Evolutionary conservation across 1,284 basidiomycete species (phyloP).

Genomic region (Flammula alnicola): DNA sequence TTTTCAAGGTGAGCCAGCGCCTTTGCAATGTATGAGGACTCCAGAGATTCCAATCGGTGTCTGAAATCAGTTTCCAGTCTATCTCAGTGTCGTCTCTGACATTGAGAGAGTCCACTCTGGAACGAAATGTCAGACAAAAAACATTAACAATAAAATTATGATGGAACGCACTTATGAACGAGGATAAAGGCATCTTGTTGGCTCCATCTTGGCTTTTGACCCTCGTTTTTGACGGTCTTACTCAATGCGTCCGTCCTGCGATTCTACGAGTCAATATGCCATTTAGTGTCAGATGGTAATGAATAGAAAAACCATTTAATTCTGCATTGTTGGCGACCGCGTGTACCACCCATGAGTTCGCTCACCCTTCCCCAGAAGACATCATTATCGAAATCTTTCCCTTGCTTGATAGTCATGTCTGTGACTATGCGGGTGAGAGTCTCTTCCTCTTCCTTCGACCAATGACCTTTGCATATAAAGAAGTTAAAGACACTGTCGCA

Average conservation of each 20-base stretch:
- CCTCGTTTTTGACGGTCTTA: constrained; percentile 71
- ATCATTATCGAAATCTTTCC: constrained; percentile 73
- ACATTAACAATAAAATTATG: constrained; percentile 2
- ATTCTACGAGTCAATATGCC: constrained; percentile 4
- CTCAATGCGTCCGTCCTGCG: constrained; percentile 75
- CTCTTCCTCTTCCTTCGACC: constrained; percentile 78
- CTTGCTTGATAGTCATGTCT: constrained; percentile 70
- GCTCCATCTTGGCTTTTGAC: constrained; percentile 72
- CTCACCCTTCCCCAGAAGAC: constrained; percentile 83
- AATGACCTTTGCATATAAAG: constrained; percentile 46
- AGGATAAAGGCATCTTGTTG: constrained; percentile 76
- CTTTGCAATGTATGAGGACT: constrained; percentile 77
- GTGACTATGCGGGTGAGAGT: constrained; percentile 72
- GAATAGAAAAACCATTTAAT: constrained; percentile 71
- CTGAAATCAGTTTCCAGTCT: constrained; percentile 77
- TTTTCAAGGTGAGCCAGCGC: constrained; percentile 79
- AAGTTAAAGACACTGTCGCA: background rate
- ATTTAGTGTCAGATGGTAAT: background rate
- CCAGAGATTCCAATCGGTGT: constrained; percentile 82
- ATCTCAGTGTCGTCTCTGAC: constrained; percentile 83
- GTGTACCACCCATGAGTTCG: constrained; percentile 71
- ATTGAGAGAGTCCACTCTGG: constrained; percentile 71
- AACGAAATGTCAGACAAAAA: constrained; percentile 11
- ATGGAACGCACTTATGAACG: constrained; percentile 70
- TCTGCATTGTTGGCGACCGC: constrained; percentile 80